Evolutionary conservation across 306 rosid species (phyloP).

Genomic region (Mucuna pruriens): DNA sequence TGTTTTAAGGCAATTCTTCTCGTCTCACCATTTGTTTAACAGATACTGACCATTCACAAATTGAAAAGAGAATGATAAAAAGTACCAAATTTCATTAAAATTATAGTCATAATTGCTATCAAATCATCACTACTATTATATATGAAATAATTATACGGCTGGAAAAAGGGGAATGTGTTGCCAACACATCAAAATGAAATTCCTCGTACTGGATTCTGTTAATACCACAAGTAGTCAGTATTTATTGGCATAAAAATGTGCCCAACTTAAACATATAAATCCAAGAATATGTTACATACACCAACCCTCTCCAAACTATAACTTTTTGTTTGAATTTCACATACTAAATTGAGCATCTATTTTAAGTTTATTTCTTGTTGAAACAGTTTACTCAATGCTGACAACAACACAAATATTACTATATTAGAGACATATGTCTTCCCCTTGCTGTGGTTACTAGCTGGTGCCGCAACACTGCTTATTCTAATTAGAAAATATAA

Average conservation of each 20-base stretch:
- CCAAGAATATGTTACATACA: neutral
- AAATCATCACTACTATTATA: neutral
- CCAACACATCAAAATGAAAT: conserved; percentile 12
- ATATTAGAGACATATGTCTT: neutral
- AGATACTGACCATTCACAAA: neutral
- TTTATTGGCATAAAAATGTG: conserved; percentile 17
- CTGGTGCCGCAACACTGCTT: neutral
- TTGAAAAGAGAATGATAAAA: neutral
- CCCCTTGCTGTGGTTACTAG: neutral
- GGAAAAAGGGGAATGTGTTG: neutral
- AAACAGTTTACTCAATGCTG: neutral
- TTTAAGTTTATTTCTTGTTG: neutral
- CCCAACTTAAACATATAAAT: neutral
- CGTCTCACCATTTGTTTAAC: neutral
- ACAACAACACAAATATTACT: neutral
- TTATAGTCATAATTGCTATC: neutral
- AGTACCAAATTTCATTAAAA: neutral
- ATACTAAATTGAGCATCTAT: neutral
- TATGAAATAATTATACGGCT: neutral
- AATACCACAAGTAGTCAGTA: neutral
- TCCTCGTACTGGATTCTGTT: conserved; percentile 9
- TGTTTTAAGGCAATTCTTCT: neutral
- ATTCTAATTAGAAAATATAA: conserved; percentile 1
- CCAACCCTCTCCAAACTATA: conserved; percentile 11
- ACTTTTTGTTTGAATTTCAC: conserved; percentile 9